Evolutionary conservation across 257 asterid species (phyloP), one percentile per base, ranked within the genome.

Genomic region (Petrea volubilis): DNA sequence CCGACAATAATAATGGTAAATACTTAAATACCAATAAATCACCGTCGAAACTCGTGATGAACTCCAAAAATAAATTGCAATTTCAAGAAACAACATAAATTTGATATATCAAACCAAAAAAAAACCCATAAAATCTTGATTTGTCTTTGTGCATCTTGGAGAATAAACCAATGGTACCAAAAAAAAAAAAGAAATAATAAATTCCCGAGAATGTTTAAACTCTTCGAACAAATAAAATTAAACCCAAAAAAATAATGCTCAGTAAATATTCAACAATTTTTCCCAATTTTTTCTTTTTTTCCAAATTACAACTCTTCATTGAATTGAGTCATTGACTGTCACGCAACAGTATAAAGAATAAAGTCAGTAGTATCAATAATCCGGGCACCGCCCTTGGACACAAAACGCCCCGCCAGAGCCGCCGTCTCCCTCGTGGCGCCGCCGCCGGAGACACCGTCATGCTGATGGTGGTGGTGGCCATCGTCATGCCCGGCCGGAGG

Each of bases 311-410:
- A 15, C 38, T 25, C 47, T 38, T 6, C 3, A 25, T 17, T 34
- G 38, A 33, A 3, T 33, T 33, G 38, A 38, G 40, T 13, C 13
- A 13, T 33, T 9, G 28, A 15, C 51, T 5, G 17, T 74, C 52
- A 79, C 24, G 70, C 84, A 64, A 85, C 62, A 20, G 84, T 76
- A 61, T 68, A 78, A 78, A 92, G 78, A 81, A 90, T 88, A 41
- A 90, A 75, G 68, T 92, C 96, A 75, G 86, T 66, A 5, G 73
- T 51, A 52, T 90, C 90, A 60, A 78, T 50, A 38, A 78, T 46
- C 52, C 83, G 70, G 2, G 50, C 73, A 28, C 56, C 71, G 2
- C 64, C 40, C 18, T 72, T 64, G 3, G 77, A 18, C 4, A 79
- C 72, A 18, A 55, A 65, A 5, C 77, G 27, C 34, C 66, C 60